Evolutionary conservation across 2,329 filamentous ascomycete genomes (phyloP), one percentile per base, ranked within the genome.

Genomic region (Diaporthe longicolla): DNA sequence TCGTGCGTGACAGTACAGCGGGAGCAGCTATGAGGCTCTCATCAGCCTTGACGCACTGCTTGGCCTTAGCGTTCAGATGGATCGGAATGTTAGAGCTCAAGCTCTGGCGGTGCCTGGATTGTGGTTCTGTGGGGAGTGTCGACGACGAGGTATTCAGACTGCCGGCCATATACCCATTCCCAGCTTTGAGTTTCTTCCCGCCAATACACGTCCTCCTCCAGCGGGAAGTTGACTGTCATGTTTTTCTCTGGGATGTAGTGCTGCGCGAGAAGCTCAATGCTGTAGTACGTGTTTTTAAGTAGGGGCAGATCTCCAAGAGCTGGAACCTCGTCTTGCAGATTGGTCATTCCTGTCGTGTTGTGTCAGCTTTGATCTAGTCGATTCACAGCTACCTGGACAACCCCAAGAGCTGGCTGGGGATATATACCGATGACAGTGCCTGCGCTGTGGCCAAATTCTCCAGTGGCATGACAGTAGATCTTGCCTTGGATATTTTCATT

Each of bases 121-220:
- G 21, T 9, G 17, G 32, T 10, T 11, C 57, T 55, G 26, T 35
- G 52, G 11, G 24, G 68, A 50, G 78, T 54, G 45, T 76, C 70
- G 26, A 86, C 75, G 8, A 86, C 75, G 71, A 87, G 83, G 73
- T 87, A 86, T 71, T 82, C 79, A 70, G 86, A 83, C 79, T 88
- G 86, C 69, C 84, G 81, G 10, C 83, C 86, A 73, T 85, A 86
- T 1, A 87, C 87, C 87, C 87, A 88, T 32, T 87, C 82, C 83
- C 85, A 88, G 2, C 79, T 78, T 24, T 80, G 78, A 19, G 79
- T 80, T 37, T 79, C 77, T n/a, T 81, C 80, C 70, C 83, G 81
- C 83, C 84, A 87, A 76, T 84, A 86, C n/a, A 88, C 84, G 76
- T 88, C 86, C 75, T 88, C 87, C 75, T 88, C 87, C 50, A 86